phyloP scores from a whole-genome alignment of 2,329 filamentous ascomycete species.

The Xylaria hypoxylon region DNA sequence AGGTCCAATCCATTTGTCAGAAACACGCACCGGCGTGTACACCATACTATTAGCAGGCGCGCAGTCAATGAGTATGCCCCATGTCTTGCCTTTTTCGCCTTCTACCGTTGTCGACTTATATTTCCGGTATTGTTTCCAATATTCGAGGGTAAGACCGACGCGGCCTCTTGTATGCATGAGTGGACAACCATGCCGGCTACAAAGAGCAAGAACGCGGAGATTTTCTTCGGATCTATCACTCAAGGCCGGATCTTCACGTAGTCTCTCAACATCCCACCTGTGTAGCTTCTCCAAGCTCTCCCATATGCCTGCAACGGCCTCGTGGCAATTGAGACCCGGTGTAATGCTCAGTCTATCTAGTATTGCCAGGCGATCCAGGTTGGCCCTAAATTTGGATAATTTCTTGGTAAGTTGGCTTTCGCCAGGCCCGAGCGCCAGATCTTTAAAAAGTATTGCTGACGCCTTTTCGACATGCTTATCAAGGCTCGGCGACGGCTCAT shows the following conservation, averaged over 20 bases:
- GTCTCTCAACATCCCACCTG: conserved; percentile 73
- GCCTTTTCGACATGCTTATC: conserved; percentile 71
- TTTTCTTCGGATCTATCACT: conserved; percentile 60
- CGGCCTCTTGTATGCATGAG: conserved; percentile 75
- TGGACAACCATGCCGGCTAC: conserved; percentile 76
- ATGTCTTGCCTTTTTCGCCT: conserved; percentile 62
- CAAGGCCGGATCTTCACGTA: conserved; percentile 62
- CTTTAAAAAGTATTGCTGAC: conserved; percentile 72
- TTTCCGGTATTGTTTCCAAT: conserved; percentile 76
- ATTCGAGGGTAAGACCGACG: conserved; percentile 78
- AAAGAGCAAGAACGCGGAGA: conserved; percentile 70
- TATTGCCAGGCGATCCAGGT: conserved; percentile 75
- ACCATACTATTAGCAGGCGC: conserved; percentile 54
- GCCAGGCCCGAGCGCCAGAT: conserved; percentile 69
- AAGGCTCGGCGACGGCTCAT: conserved; percentile 68
- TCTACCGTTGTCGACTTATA: conserved; percentile 55
- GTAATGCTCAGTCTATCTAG: conserved; percentile 78
- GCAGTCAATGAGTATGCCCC: conserved; percentile 77
- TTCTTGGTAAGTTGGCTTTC: conserved; percentile 76
- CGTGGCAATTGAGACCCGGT: conserved; percentile 78
- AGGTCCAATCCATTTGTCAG: conserved; percentile 78
- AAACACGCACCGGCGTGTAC: conserved; percentile 74
- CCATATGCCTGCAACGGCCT: conserved; percentile 80
- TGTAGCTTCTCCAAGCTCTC: conserved; percentile 76
- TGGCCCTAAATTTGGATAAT: conserved; percentile 76